Percentiles rank a stretch among this genome's conserved stretches.
Conservation (phyloP, 2,329 filamentous ascomycete species). For the Claviceps sp. region DNA sequence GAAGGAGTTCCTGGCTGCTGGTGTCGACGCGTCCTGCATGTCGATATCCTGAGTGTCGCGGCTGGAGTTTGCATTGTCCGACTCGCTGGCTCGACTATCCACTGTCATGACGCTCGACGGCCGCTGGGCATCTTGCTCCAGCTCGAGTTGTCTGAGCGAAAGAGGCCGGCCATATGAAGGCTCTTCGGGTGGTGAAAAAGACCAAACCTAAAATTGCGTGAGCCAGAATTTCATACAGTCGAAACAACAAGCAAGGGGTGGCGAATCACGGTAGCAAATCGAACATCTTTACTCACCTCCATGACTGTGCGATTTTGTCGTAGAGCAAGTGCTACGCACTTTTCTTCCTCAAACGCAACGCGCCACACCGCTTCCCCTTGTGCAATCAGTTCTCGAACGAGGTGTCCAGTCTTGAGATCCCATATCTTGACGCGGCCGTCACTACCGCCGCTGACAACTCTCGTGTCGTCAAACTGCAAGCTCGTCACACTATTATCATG, state of each 20-base stretch:
- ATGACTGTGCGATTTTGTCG: constrained; percentile 80
- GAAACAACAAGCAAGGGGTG: neutral
- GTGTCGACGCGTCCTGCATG: constrained; percentile 43
- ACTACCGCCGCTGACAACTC: constrained; percentile 89
- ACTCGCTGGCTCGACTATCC: constrained; percentile 24
- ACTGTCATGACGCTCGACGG: constrained; percentile 38
- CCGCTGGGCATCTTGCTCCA: constrained; percentile 33
- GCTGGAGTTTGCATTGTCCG: constrained; percentile 16
- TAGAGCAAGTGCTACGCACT: constrained; percentile 89
- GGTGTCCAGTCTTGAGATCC: constrained; percentile 82
- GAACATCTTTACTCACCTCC: constrained; percentile 54
- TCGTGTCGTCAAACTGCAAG: constrained; percentile 88
- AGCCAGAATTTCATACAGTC: neutral
- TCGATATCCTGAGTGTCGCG: constrained; percentile 35
- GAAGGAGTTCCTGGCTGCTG: constrained; percentile 25
- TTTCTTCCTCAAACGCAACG: constrained; percentile 96
- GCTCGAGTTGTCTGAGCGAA: constrained; percentile 33
- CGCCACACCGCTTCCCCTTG: constrained; percentile 95
- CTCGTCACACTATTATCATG: constrained; percentile 98
- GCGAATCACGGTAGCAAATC: no score
- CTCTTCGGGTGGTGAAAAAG: constrained; percentile 77
- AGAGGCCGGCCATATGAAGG: constrained; percentile 38
- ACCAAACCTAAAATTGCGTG: constrained; percentile 58
- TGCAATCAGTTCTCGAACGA: constrained; percentile 81
- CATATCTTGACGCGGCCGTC: constrained; percentile 98